Evolutionary conservation across 2,329 filamentous ascomycete species (phyloP), one percentile per base, ranked within the genome.

Genomic region (Sarocladium kiliense): DNA sequence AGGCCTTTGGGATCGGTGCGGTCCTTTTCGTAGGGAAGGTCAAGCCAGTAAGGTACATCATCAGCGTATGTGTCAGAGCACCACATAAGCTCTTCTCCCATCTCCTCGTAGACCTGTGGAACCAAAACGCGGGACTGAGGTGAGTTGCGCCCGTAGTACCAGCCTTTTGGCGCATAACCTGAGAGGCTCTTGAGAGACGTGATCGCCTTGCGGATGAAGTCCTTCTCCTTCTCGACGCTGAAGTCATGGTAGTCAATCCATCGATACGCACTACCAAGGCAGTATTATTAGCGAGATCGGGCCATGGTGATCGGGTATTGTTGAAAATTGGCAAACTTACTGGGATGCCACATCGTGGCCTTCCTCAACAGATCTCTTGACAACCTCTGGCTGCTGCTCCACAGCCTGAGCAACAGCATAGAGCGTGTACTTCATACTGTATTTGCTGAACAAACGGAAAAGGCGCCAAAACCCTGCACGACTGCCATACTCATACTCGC

Each of bases 1-100:
- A 76, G 71, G n/a, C 78, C 77, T 58, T 79, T 74, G 1, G 73
- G 65, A 16, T 66, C 63, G 0, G 63, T 58, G 14, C 64, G 66
- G 10, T 70, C 64, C 6, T 71, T 66, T 64, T 82, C 79, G 27
- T 71, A 66, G 0, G 77, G 77, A 2, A 81, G 64, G 60, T 81
- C 78, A 3, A 75, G 68, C 79, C 78, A 81, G 63, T 81, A 81
- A 0, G 79, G 78, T 5, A 81, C 66, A 56, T 82, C 79, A 56
- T 82, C 79, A 14, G 77, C 76, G 57, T 81, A 82, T 0, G 71
- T 72, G 58, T 82, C 79, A 16, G 68, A 70, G 21, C 71, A 70
- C 71, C 77, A 82, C 0, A 79, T 62, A 0, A 82, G 69, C 55
- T 72, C 71, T 53, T 76, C 72, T 3, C 76, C 75, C 69, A 81